Conservation (phyloP, 176 grass and related monocot genomes). For the Oryza punctata region DNA sequence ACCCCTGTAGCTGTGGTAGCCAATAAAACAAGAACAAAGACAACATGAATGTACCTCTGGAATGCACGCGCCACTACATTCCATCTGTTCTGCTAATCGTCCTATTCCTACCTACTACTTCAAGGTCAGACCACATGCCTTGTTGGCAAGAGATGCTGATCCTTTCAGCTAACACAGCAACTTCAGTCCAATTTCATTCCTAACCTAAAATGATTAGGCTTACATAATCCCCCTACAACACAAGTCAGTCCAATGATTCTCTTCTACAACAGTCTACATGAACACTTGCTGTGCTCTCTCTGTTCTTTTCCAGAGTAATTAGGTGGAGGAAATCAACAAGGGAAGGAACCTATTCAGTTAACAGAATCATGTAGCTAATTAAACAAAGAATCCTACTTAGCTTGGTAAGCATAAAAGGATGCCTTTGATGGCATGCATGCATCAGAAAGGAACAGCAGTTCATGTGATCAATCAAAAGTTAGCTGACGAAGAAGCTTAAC, state of each 20-base stretch:
- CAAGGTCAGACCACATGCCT: not conserved
- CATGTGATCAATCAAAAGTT: slow-evolving; percentile 10
- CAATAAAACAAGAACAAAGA: too few relatives aligned
- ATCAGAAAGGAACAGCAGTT: slow-evolving; percentile 2
- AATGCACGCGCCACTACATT: not conserved
- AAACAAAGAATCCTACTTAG: not conserved
- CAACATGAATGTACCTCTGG: not conserved
- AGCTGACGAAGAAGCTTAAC: slow-evolving; percentile 17
- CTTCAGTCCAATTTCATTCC: not conserved
- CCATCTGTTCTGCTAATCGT: not conserved
- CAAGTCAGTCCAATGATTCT: not conserved
- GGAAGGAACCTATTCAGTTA: not conserved
- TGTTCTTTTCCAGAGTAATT: not conserved
- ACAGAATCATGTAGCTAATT: not conserved
- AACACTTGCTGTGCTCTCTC: not conserved
- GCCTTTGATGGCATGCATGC: not conserved
- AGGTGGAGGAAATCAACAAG: not conserved
- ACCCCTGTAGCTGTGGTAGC: too few relatives aligned
- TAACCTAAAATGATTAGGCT: not conserved
- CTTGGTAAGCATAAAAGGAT: not conserved
- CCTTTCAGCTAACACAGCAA: not conserved
- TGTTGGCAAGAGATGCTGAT: not conserved
- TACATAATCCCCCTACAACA: not conserved
- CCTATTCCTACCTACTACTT: not conserved
- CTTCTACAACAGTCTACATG: not conserved